phyloP scores from a whole-genome alignment of 2,329 filamentous ascomycete genomes.

The Fusarium abutilonis region DNA sequence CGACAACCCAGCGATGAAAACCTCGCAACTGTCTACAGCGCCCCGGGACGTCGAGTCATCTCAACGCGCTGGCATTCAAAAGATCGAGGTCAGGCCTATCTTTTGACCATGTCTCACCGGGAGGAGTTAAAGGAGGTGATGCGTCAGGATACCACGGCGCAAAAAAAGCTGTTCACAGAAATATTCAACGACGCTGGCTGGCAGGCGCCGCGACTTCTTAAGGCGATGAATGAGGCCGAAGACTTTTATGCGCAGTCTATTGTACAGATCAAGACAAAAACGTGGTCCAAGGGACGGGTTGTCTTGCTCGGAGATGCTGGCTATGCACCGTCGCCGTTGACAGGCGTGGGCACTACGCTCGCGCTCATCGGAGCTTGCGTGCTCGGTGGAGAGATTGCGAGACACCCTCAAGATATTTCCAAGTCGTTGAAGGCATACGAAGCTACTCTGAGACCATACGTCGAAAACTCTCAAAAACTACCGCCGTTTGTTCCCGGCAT shows the following conservation, averaged over 20 bases:
- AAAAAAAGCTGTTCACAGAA: constrained; percentile 54
- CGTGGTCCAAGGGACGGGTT: constrained; percentile 51
- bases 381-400: constrained; percentile 58
- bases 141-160: constrained; percentile 40
- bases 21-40: constrained; percentile 24
- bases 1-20: constrained; percentile 13
- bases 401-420: constrained; percentile 35
- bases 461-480: constrained; percentile 52
- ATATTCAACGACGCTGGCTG: constrained; percentile 59
- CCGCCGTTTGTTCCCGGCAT: constrained; percentile 42
- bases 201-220: constrained; percentile 52
- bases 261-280: constrained; percentile 54
- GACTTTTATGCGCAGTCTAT: constrained; percentile 58
- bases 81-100: constrained; percentile 42
- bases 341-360: constrained; percentile 60
- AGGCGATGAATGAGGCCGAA: constrained; percentile 49
- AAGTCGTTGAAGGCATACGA: constrained; percentile 54
- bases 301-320: constrained; percentile 61
- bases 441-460: constrained; percentile 51
- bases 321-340: constrained; percentile 57
- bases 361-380: constrained; percentile 60
- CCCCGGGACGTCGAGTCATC: constrained; percentile 16
- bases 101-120: constrained; percentile 47
- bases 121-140: constrained; percentile 40
- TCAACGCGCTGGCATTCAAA: constrained; percentile 31